phyloP scores from a whole-genome alignment of 108 stramenopile species.

The Stephanodiscus minutulus region DNA sequence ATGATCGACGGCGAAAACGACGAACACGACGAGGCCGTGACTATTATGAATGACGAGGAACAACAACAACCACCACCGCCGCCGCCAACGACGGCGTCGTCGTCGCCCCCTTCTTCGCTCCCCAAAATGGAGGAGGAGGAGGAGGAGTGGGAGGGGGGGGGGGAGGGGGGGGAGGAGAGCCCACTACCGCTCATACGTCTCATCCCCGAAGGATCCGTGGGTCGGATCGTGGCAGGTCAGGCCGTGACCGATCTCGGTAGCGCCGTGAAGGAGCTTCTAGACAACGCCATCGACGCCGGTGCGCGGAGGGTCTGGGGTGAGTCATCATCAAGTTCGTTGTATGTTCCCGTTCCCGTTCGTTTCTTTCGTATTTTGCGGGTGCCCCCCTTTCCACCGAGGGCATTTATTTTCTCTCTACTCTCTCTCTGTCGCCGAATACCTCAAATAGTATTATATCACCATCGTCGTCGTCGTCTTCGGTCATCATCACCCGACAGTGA shows the following conservation, averaged over 20 bases:
- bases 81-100: too few species aligned
- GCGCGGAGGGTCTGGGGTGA: conserved; percentile 73
- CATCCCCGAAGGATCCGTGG: conserved; percentile 48
- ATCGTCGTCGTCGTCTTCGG: conserved; percentile 2
- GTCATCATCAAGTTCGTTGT: too few species aligned
- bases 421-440: too few species aligned
- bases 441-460: too few species aligned
- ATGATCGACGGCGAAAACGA: too few species aligned
- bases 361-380: neutral
- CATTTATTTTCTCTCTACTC: neutral
- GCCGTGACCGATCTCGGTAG: conserved; percentile 81
- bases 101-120: too few species aligned
- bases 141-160: neutral
- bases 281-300: conserved; percentile 88
- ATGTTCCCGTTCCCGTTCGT: conserved; percentile 4
- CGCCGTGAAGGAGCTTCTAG: conserved; percentile 91
- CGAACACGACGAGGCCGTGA: too few species aligned
- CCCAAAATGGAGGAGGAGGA: too few species aligned
- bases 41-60: too few species aligned
- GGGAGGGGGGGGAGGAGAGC: too few species aligned
- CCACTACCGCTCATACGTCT: conserved; percentile 34
- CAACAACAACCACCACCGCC: too few species aligned
- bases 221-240: conserved; percentile 86
- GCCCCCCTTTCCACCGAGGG: neutral
- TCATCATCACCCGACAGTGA: conserved; percentile 44